Evolutionary conservation across 2,329 filamentous ascomycete species (phyloP), one percentile per base, ranked within the genome.

Genomic region (Cordyceps militaris): DNA sequence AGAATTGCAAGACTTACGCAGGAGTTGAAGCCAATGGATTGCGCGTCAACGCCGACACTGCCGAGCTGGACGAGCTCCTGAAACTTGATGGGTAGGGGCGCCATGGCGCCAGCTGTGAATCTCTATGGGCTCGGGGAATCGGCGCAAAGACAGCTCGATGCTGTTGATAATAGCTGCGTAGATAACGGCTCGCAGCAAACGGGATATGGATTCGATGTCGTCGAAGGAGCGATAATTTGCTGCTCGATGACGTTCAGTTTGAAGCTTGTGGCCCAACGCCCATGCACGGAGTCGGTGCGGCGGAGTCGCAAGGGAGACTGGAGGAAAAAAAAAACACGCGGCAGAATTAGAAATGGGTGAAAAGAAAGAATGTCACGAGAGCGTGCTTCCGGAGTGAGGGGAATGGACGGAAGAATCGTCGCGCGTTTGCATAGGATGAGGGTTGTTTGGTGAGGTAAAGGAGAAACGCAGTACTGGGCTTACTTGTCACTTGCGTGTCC

Each of bases 81-180:
- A 76, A 96, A 95, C 80, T 91, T 91, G 78, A 96, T 96, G 70
- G 89, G 91, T 71, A 95, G 80, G 75, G 86, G 83, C 73, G 85
- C 82, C 84, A 81, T 81, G 73, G 68, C 69, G 71, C 69, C 70
- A 62, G 34, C 13, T 46, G 40, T 51, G 52, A 26, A 21, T 56
- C 34, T 63, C 64, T 53, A 36, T 49, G 40, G 42, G 30, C 58
- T 16, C 40, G 47, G 36, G 21, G 36, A 40, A 30, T 19, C 24
- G 30, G 28, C 23, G 4, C 16, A 16, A n/a, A 11, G 23, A 47
- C 47, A 53, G 47, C 36, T 52, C 14, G 38, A 26, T 46, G 42
- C 53, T 50, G 52, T 40, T 13, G 38, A 48, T 57, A 36, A n/a
- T 34, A 53, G 49, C 56, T 58, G 56, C 56, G 19, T 10, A 58